phyloP scores from a whole-genome alignment of 1,284 basidiomycete species.

The Xerocomus nothofagi region DNA sequence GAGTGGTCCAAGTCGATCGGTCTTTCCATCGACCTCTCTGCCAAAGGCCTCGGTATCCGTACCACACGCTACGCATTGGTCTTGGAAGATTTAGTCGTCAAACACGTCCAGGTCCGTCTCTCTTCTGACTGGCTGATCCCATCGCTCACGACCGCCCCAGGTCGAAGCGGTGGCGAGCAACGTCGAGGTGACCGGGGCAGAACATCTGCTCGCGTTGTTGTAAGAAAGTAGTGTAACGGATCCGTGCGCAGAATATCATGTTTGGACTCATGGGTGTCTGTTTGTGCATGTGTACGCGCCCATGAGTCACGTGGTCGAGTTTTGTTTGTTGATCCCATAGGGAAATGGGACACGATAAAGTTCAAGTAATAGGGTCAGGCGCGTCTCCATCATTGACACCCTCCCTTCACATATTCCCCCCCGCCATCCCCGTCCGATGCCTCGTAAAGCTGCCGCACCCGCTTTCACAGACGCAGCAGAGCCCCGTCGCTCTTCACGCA shows the following conservation, averaged over 20 bases:
- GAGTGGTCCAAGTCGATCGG: constrained; percentile 65
- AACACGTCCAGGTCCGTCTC: constrained; percentile 54
- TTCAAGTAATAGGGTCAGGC: constrained; percentile 34
- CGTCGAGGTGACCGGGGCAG: constrained; percentile 65
- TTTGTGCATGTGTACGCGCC: constrained; percentile 35
- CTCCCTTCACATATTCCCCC: constrained; percentile 7
- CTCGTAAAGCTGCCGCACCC: constrained; percentile 59
- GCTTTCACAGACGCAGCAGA: constrained; percentile 34
- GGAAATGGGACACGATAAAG: constrained; percentile 29
- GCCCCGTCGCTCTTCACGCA: constrained; percentile 68
- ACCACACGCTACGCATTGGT: constrained; percentile 72
- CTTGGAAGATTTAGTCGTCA: constrained; percentile 69
- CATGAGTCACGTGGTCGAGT: constrained; percentile 31
- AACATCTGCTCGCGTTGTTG: constrained; percentile 59
- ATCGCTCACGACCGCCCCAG: constrained; percentile 33
- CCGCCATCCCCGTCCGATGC: constrained; percentile 47
- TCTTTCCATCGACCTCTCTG: constrained; percentile 60
- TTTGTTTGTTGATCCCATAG: constrained; percentile 36
- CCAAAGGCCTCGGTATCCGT: constrained; percentile 58
- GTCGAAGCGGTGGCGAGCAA: constrained; percentile 45
- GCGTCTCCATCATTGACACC: constrained; percentile 26
- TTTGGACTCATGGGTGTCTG: constrained; percentile 11
- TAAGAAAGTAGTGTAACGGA: constrained; percentile 25
- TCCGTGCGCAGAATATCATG: constrained; percentile 19
- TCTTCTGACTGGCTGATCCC: background rate